These are phyloP conservation scores for Haematococcus lacustris DNA, from an alignment of 139 green algal species.

Conservation along the genomic window DNA sequence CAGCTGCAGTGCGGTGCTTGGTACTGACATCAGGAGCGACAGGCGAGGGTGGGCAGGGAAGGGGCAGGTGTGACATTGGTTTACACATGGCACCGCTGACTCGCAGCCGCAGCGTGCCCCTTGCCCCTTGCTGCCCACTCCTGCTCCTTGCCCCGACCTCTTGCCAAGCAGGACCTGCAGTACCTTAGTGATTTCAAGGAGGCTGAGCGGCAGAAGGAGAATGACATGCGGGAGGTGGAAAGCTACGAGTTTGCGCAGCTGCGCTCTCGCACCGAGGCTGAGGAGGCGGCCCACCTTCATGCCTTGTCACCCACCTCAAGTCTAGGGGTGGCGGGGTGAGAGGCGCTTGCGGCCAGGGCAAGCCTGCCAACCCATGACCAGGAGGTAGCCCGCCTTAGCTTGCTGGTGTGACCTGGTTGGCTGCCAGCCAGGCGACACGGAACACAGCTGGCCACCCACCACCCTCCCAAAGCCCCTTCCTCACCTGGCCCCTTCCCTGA, in stretches of 20 bases:
- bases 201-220: slow-evolving; percentile 9
- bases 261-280: background rate
- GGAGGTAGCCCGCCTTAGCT: no score
- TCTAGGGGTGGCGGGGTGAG: background rate
- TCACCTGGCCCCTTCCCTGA: no score
- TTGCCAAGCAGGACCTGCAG: slow-evolving; percentile 10
- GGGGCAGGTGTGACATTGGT: background rate
- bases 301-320: background rate
- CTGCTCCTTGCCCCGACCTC: slow-evolving; percentile 1
- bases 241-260: background rate
- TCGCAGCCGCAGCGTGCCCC: slow-evolving; percentile 10
- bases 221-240: background rate
- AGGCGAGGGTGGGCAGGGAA: background rate
- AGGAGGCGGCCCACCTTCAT: background rate
- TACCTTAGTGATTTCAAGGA: slow-evolving; percentile 28
- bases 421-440: no score
- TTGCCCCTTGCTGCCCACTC: background rate
- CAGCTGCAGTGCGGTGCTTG: background rate
- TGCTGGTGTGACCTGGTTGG: no score
- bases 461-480: no score
- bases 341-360: background rate
- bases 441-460: no score
- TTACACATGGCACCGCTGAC: background rate
- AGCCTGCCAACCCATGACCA: no score
- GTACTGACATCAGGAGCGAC: background rate